phyloP scores from a whole-genome alignment of 176 grass and related monocot genomes.

The Oryza australiensis region DNA sequence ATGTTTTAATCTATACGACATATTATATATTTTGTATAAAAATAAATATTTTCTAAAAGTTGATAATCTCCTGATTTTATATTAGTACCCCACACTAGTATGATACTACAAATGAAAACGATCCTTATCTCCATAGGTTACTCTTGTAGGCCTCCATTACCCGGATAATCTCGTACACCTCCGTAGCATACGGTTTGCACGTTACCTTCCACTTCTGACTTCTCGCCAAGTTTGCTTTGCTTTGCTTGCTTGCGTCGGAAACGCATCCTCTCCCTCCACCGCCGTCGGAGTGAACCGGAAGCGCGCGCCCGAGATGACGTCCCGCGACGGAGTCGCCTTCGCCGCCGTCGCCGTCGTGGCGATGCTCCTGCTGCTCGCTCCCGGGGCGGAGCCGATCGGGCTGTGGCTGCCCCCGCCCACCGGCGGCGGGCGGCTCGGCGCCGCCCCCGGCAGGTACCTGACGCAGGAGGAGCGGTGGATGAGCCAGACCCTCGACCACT shows the following conservation, averaged over 20 bases:
- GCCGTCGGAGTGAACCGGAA: not conserved
- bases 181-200: too few species aligned
- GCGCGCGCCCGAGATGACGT: slow-evolving; percentile 31
- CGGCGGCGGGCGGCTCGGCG: slow-evolving; percentile 25
- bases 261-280: not conserved
- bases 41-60: too few species aligned
- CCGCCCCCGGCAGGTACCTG: slow-evolving; percentile 51
- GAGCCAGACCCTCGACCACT: slow-evolving; percentile 88
- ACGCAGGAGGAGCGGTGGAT: slow-evolving; percentile 81
- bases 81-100: too few species aligned
- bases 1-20: too few species aligned
- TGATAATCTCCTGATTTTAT: too few species aligned
- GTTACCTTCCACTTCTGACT: too few species aligned
- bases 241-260: not conserved
- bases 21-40: too few species aligned
- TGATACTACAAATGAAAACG: too few species aligned
- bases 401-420: slow-evolving; percentile 45
- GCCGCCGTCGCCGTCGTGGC: not conserved
- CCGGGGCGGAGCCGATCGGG: slow-evolving; percentile 32
- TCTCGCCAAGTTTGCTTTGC: too few species aligned
- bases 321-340: slow-evolving; percentile 8
- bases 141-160: too few species aligned
- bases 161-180: too few species aligned
- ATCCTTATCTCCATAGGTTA: too few species aligned
- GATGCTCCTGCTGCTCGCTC: not conserved